These are phyloP conservation scores for Colletotrichum theobromicola DNA, from an alignment of 2,329 filamentous ascomycete genomes.

Conservation along the genomic window DNA sequence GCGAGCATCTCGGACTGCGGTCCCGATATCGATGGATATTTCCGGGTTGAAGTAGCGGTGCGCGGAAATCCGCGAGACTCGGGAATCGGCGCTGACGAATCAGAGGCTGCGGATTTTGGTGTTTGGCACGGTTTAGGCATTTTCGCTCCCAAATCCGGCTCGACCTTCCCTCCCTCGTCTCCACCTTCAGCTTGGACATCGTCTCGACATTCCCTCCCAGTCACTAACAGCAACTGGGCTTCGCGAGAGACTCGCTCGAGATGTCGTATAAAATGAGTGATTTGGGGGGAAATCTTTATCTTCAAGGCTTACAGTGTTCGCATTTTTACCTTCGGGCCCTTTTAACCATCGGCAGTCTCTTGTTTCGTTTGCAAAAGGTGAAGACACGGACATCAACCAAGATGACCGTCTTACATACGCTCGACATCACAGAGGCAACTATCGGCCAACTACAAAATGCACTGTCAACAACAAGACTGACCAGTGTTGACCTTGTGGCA, in stretches of 20 bases:
- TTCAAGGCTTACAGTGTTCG: fast-evolving
- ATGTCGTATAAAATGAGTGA: background rate
- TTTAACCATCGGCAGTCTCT: background rate
- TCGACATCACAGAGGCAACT: constrained; percentile 29
- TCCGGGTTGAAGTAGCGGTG: background rate
- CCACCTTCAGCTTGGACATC: background rate
- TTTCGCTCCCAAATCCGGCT: background rate
- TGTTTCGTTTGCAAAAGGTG: background rate
- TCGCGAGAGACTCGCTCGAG: background rate
- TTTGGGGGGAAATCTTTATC: background rate
- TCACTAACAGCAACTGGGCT: background rate
- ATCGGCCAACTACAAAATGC: constrained; percentile 28
- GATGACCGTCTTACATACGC: background rate
- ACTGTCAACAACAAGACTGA: constrained; percentile 20
- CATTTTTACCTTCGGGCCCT: background rate
- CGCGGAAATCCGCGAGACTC: background rate
- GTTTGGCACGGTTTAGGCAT: background rate
- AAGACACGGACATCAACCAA: background rate
- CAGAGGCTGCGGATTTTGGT: background rate
- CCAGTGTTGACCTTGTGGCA: constrained; percentile 31
- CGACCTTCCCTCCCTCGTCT: background rate
- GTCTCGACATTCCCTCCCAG: background rate
- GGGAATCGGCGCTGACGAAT: background rate
- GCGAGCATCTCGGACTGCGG: background rate
- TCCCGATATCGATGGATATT: background rate